These are phyloP conservation scores for Aureobasidium sp. DNA, from an alignment of 2,329 filamentous ascomycete genomes.

Conservation along the genomic window DNA sequence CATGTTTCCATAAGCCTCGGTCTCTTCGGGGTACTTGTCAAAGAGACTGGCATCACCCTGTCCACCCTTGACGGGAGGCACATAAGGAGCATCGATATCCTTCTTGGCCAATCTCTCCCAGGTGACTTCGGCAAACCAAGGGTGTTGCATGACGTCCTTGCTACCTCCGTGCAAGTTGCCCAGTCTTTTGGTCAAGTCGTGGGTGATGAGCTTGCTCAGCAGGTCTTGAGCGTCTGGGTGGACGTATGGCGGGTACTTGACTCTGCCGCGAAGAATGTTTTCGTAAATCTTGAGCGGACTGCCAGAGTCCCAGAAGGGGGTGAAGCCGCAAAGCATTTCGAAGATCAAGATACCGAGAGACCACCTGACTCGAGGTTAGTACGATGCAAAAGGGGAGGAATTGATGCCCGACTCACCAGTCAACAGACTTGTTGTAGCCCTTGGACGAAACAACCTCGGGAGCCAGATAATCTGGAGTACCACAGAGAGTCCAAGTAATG, in stretches of 20 bases:
- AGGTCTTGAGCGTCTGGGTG: slow-evolving; percentile 91
- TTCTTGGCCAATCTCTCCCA: slow-evolving; percentile 93
- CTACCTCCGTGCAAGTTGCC: slow-evolving; percentile 89
- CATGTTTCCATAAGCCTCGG: slow-evolving; percentile 75
- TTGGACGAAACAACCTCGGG: slow-evolving; percentile 99
- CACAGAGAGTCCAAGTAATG: slow-evolving; percentile 98
- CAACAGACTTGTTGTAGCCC: slow-evolving; percentile 98
- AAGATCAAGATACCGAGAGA: slow-evolving; percentile 97
- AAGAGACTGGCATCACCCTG: slow-evolving; percentile 95
- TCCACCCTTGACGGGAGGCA: slow-evolving; percentile 88
- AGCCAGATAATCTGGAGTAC: slow-evolving; percentile 93
- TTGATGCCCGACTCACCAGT: slow-evolving; percentile 64
- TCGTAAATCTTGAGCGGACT: slow-evolving; percentile 99
- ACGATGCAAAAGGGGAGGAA: neutral
- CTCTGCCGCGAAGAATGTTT: slow-evolving; percentile 90
- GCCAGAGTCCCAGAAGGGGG: slow-evolving; percentile 96
- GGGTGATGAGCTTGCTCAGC: slow-evolving; percentile 85
- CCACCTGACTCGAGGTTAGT: slow-evolving; percentile 60
- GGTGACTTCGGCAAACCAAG: slow-evolving; percentile 96
- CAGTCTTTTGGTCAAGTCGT: slow-evolving; percentile 87
- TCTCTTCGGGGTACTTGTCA: slow-evolving; percentile 95
- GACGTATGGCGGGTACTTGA: slow-evolving; percentile 96
- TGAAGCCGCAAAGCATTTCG: slow-evolving; percentile 98
- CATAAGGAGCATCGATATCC: slow-evolving; percentile 97
- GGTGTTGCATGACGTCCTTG: slow-evolving; percentile 87